Base-by-base conservation (phyloP, 805 yeast species). In the Ogataea trehalophila region DNA sequence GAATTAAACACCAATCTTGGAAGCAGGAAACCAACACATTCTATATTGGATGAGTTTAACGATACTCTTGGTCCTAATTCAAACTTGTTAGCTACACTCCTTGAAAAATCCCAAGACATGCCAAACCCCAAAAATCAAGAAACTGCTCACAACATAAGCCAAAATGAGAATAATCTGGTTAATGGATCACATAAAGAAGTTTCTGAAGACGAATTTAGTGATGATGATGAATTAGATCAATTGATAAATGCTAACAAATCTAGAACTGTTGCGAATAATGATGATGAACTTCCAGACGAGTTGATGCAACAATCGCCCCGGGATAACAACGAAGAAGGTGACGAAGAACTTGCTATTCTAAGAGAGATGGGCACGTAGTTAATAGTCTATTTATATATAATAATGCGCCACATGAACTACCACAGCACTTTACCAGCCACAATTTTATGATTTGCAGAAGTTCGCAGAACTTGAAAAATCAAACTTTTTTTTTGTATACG, bases 321-420 rank as follows among this genome's bases (percentile, higher is more conserved):
- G 1, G 66, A 59, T 22, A 67, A 60, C 5, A 68, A 61, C n/a
- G 67, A 60, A 0, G 65, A 64, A 37, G 59, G 61, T 26, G 70
- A 61, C n/a, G 66, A 73, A 51, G 81, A 77, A 60, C 55, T 72
- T 70, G 50, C 72, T 50, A 56, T 74, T 58, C 60, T 75, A 61
- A 42, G 73, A 65, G 65, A 68, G 68, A 37, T 79, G 79, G 38
- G 79, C 69, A 48, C 75, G 70, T 60, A 70, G 75, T 45, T 68
- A 69, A 52, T 72, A 74, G 6, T 11, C 2, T 11, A 20, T 37
- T 6, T 52, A 17, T 17, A 15, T 22, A 22, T 20, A 5, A 14
- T 39, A 15, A 33, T 45, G 26, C 34, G 41, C 43, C 26, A 44
- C 18, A 18, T 5, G 13, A 18, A 17, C 17, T 15, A 9, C 36